Percentiles rank a stretch among this genome's conserved stretches.
Conservation (phyloP, 306 rosid species). For the Cicer judaicum region DNA sequence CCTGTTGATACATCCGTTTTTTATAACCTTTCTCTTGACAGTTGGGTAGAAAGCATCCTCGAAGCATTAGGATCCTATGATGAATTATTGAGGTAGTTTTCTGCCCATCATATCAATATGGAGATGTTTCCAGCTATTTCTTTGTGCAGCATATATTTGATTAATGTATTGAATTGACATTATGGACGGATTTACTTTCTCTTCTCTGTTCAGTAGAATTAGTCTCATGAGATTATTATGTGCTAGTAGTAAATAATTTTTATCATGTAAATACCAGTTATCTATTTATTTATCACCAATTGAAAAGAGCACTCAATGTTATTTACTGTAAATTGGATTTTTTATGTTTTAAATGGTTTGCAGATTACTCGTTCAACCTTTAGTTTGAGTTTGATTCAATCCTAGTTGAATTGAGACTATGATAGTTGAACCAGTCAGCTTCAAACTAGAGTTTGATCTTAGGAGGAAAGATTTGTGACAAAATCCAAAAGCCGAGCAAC, state of each 20-base stretch:
- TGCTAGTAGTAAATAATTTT: constrained; percentile 26
- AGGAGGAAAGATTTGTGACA: not conserved
- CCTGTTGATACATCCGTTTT: constrained; percentile 6
- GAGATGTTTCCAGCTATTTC: constrained; percentile 28
- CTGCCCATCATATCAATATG: constrained; percentile 26
- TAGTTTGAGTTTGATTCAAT: not conserved
- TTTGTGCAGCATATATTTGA: constrained; percentile 34
- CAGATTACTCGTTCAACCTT: not conserved
- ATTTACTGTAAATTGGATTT: not conserved
- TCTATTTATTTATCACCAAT: constrained; percentile 17
- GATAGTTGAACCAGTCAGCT: not conserved
- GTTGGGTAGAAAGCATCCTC: constrained; percentile 91
- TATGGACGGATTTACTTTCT: constrained; percentile 18
- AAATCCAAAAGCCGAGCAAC: not conserved
- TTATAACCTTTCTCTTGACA: constrained; percentile 45
- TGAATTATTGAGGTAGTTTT: constrained; percentile 52
- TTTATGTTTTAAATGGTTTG: not conserved
- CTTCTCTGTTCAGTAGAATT: constrained; percentile 37
- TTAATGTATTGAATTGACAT: constrained; percentile 23
- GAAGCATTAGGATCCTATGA: constrained; percentile 69
- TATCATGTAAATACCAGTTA: constrained; percentile 44
- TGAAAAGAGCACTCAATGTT: constrained; percentile 38
- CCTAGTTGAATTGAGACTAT: not conserved
- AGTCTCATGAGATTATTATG: constrained; percentile 44
- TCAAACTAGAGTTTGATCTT: not conserved